Base-by-base conservation (phyloP, 768 basidiomycete genomes). In the Boletellus emodensis region DNA sequence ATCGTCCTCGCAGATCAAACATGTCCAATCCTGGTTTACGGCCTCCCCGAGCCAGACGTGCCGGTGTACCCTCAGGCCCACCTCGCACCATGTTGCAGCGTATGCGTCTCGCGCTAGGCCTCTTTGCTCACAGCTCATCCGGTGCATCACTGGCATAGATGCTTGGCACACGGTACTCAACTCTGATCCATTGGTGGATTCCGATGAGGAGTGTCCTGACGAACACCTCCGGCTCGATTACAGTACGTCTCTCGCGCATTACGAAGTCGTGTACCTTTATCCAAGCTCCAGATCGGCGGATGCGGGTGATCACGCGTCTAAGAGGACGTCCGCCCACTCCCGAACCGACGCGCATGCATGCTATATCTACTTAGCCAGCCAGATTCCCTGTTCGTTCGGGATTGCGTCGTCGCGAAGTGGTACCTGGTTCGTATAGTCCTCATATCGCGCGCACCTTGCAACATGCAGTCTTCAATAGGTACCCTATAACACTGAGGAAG, bases 101-200 rank as follows among this genome's bases (percentile, higher is more conserved):
- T 90, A 70, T 54, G 83, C 60, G 17, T 35, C 43, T 41, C 51
- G 48, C 22, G 15, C 28, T 6, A 44, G 49, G 24, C 22, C 24
- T 35, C 30, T 10, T 46, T 10, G 5, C 30, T 39, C 44, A 34
- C 38, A 40, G 46, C 53, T 55, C 39, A 59, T 36, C 38, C 30
- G 20, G 44, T 34, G 33, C 40, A 38, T 55, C 59, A 11, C 30
- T 37, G 7, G 13, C 37, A 17, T 60, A 90, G 88, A 89, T 61
- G 83, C 88, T 14, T 90, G 84, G 84, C 80, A 86, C 59, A 74
- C 79, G 14, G 73, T 83, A 49, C 78, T 74, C 46, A 80, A 77
- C 28, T 79, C 80, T 34, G 88, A 90, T 61, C 83, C 88, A n/a
- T 71, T 90, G 26, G 68, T 75, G 44, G 86, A 89, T 65, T 90